These are phyloP conservation scores for Pugionium dolabratum DNA, from an alignment of 345 rosid genomes.

Conservation along the genomic window DNA sequence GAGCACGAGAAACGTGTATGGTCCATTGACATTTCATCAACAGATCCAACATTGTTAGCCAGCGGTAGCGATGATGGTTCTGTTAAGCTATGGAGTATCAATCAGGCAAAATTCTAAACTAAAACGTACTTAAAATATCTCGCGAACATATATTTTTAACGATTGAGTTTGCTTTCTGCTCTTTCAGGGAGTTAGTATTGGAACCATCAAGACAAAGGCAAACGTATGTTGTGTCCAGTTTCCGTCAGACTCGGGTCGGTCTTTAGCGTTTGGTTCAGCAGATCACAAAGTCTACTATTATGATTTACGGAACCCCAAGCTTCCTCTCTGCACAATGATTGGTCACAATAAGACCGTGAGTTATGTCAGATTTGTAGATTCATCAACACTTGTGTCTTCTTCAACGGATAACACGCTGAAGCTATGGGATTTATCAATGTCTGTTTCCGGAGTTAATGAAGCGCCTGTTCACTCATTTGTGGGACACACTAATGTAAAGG, in stretches of 20 bases:
- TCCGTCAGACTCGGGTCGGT: conserved; percentile 73
- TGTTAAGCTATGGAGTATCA: conserved; percentile 99
- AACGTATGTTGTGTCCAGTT: conserved; percentile 94
- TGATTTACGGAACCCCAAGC: conserved; percentile 79
- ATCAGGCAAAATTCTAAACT: conserved; percentile 92
- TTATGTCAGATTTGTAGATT: conserved; percentile 81
- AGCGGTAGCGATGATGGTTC: conserved; percentile 96
- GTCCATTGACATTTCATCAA: conserved; percentile 88
- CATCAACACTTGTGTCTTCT: conserved; percentile 74
- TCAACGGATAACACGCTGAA: conserved; percentile 94
- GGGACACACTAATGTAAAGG: conserved; percentile 91
- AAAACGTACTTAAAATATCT: background rate
- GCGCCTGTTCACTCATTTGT: conserved; percentile 78
- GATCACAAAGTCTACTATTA: conserved; percentile 89
- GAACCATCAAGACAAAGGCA: conserved; percentile 88
- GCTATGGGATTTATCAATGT: conserved; percentile 90
- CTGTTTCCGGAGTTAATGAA: conserved; percentile 70
- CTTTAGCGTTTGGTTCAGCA: conserved; percentile 94
- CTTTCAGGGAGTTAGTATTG: conserved; percentile 82
- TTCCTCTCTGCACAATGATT: conserved; percentile 76
- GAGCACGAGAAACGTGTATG: conserved; percentile 94
- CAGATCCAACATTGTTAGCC: conserved; percentile 87
- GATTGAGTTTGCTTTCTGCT: conserved; percentile 25
- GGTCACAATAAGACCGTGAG: conserved; percentile 95
- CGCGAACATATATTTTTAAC: no score